These are phyloP conservation scores for Leccinum truebloodii DNA, from an alignment of 768 basidiomycete species.

Conservation along the genomic window DNA sequence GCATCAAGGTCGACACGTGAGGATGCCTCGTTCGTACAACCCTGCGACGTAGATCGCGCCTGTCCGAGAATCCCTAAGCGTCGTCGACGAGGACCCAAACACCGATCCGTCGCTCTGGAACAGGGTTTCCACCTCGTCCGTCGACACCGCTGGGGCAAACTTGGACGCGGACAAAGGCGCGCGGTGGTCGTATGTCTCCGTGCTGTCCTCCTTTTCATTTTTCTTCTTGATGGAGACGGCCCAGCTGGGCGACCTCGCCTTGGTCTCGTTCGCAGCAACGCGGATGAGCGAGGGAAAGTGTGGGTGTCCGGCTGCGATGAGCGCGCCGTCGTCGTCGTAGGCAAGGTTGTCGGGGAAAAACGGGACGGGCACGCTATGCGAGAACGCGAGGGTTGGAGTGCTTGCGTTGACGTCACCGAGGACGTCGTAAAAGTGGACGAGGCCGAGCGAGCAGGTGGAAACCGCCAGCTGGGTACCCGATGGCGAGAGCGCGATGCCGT, in stretches of 20 bases:
- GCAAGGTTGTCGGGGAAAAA: conserved; percentile 64
- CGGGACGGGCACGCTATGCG: conserved; percentile 48
- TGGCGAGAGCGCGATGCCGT: conserved; percentile 65
- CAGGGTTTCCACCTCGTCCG: conserved; percentile 55
- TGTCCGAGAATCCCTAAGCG: conserved; percentile 48
- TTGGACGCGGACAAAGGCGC: conserved; percentile 51
- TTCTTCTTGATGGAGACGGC: conserved; percentile 41
- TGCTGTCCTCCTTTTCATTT: background rate
- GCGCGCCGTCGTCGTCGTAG: conserved; percentile 46
- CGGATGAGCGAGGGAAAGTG: conserved; percentile 53
- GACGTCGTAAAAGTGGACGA: conserved; percentile 49
- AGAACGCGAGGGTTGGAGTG: conserved; percentile 42
- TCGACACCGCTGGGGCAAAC: conserved; percentile 38
- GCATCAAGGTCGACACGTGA: conserved; percentile 45
- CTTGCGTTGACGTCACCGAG: conserved; percentile 35
- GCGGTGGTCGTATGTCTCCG: conserved; percentile 37
- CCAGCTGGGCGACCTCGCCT: conserved; percentile 56
- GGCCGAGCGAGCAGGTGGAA: conserved; percentile 49
- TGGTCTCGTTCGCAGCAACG: conserved; percentile 47
- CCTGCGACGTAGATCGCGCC: conserved; percentile 56
- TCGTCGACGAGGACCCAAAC: conserved; percentile 56
- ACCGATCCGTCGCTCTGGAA: conserved; percentile 73
- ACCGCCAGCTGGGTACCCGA: conserved; percentile 53
- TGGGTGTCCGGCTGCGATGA: conserved; percentile 69
- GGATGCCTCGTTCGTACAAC: conserved; percentile 55